A percentile compares a stretch with the other conserved stretches of the same genome.
Conservation (phyloP, 306 rosid genomes). For the Abrus pulchellus region DNA sequence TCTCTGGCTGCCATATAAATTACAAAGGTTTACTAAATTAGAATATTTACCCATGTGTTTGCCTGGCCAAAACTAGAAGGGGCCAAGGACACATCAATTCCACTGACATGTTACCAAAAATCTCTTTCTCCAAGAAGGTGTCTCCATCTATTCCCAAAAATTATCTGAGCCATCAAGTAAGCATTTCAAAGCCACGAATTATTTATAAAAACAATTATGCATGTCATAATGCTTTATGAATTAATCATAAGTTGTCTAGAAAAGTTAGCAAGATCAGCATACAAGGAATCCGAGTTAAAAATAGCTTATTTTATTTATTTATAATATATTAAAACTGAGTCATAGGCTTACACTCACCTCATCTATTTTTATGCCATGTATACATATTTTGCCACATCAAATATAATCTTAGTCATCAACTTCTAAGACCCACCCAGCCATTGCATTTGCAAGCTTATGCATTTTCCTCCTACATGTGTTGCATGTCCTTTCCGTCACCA, state of each 20-base stretch:
- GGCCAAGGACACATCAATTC: conserved; percentile 86
- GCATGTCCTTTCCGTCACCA: too few species aligned
- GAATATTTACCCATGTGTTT: conserved; percentile 78
- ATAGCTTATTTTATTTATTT: conserved; percentile 6
- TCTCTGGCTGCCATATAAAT: conserved; percentile 18
- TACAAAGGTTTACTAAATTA: conserved; percentile 23
- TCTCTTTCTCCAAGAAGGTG: conserved; percentile 91
- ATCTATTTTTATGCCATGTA: too few species aligned
- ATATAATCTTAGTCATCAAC: too few species aligned
- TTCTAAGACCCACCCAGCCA: too few species aligned
- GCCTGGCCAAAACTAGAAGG: conserved; percentile 99
- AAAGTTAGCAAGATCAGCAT: not conserved
- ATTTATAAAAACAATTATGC: conserved; percentile 19
- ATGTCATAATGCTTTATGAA: conserved; percentile 10
- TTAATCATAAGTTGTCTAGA: conserved; percentile 23
- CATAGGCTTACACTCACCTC: too few species aligned
- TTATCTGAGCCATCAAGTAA: conserved; percentile 69
- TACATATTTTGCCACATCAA: too few species aligned
- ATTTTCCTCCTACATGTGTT: too few species aligned
- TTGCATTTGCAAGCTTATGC: too few species aligned
- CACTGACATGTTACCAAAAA: conserved; percentile 97
- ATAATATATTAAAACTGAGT: too few species aligned
- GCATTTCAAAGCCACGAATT: conserved; percentile 40
- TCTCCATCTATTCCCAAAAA: conserved; percentile 98
- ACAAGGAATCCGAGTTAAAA: conserved; percentile 26